Percentiles rank a stretch among this genome's conserved stretches.
Conservation (phyloP, 2,329 filamentous ascomycete species). For the Zasmidium cellare region DNA sequence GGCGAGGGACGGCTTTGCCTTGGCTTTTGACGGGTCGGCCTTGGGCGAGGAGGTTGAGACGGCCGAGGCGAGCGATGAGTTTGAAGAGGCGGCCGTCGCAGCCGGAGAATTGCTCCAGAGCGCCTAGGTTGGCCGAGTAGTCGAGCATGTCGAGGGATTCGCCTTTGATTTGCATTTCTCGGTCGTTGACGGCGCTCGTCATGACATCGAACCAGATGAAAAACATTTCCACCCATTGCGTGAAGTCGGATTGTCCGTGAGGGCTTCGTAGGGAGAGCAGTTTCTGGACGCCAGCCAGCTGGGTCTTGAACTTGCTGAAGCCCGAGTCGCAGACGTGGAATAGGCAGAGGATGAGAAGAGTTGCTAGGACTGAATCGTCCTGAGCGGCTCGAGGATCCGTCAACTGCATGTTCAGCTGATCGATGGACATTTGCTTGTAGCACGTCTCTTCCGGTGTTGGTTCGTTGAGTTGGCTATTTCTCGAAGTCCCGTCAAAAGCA, state of each 20-base stretch:
- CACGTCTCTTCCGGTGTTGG: constrained; percentile 75
- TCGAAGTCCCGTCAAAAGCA: constrained; percentile 26
- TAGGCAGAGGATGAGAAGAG: constrained; percentile 82
- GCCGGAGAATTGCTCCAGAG: constrained; percentile 80
- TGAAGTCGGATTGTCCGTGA: constrained; percentile 62
- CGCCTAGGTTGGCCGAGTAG: constrained; percentile 67
- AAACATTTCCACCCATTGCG: constrained; percentile 86
- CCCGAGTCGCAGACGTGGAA: constrained; percentile 94
- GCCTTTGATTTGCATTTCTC: constrained; percentile 75
- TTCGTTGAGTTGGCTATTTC: constrained; percentile 48
- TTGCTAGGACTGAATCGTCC: constrained; percentile 84
- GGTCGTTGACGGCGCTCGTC: constrained; percentile 86
- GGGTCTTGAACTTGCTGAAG: constrained; percentile 87
- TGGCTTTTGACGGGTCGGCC: constrained; percentile 46
- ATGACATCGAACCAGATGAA: constrained; percentile 96
- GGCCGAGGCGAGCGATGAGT: constrained; percentile 77
- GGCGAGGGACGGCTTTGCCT: constrained; percentile 8
- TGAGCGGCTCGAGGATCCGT: constrained; percentile 72
- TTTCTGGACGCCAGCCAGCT: constrained; percentile 91
- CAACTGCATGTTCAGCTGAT: constrained; percentile 79
- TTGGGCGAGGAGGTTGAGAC: constrained; percentile 81
- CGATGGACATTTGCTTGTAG: constrained; percentile 81
- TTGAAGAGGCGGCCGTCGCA: constrained; percentile 87
- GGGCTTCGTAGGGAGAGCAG: constrained; percentile 74
- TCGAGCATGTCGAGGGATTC: constrained; percentile 64